Percentiles rank a stretch among this genome's conserved stretches.
These are phyloP conservation scores for Acacia confusa DNA, from an alignment of 306 rosid species.

Conservation along the genomic window DNA sequence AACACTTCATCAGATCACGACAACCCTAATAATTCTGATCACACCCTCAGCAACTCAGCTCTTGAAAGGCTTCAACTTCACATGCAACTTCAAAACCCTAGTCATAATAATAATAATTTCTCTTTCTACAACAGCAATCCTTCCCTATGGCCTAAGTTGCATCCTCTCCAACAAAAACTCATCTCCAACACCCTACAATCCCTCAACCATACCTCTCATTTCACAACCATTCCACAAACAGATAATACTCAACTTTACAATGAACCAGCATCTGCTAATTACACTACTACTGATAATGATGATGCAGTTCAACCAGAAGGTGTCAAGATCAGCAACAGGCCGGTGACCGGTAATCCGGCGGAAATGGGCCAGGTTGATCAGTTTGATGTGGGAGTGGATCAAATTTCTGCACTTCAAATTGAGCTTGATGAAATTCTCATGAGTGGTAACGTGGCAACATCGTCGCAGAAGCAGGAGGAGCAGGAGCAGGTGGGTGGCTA, in stretches of 20 bases:
- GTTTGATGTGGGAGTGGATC: constrained; percentile 35
- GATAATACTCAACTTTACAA: constrained; percentile 24
- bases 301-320: constrained; percentile 28
- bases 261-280: constrained; percentile 11
- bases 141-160: constrained; percentile 85
- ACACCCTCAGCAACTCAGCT: constrained; percentile 69
- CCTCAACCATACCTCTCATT: constrained; percentile 35
- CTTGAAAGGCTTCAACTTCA: constrained; percentile 94
- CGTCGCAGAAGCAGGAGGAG: constrained; percentile 20
- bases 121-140: constrained; percentile 63
- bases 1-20: not conserved
- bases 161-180: constrained; percentile 73
- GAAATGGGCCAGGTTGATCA: constrained; percentile 27
- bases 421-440: constrained; percentile 59
- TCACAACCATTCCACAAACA: constrained; percentile 34
- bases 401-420: constrained; percentile 48
- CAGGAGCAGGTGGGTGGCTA: constrained; percentile 50
- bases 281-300: not conserved
- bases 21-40: constrained; percentile 33
- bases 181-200: constrained; percentile 52
- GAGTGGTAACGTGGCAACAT: constrained; percentile 33
- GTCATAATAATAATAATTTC: not conserved
- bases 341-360: constrained; percentile 30
- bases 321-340: constrained; percentile 22
- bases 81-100: constrained; percentile 89